Conservation (phyloP, 192 early-diverging fungal species). For the Coemansia asiatica region DNA sequence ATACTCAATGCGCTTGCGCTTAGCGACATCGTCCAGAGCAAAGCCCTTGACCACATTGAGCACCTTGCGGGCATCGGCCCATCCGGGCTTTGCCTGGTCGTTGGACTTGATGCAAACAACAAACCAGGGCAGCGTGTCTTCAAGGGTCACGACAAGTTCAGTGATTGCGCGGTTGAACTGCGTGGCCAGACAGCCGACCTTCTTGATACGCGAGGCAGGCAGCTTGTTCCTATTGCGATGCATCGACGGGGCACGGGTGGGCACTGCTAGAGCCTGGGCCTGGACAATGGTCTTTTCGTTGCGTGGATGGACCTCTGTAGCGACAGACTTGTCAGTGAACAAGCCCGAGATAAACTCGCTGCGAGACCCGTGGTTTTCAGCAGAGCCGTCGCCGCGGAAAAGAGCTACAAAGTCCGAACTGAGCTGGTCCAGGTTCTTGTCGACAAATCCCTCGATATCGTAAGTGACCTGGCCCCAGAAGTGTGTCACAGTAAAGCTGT, state of each 20-base stretch:
- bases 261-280: constrained; percentile 76
- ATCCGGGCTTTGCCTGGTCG: constrained; percentile 68
- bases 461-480: constrained; percentile 77
- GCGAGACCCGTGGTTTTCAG: constrained; percentile 62
- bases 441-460: constrained; percentile 77
- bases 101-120: constrained; percentile 77
- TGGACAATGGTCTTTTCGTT: constrained; percentile 71
- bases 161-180: constrained; percentile 66
- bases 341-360: constrained; percentile 79
- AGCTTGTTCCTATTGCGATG: constrained; percentile 55
- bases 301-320: constrained; percentile 73
- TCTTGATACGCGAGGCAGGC: constrained; percentile 59
- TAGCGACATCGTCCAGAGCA: constrained; percentile 63
- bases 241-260: constrained; percentile 68
- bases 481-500: constrained; percentile 78
- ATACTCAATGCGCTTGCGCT: constrained; percentile 65
- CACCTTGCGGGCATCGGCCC: constrained; percentile 67
- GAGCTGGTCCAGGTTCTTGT: constrained; percentile 74
- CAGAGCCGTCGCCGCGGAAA: constrained; percentile 72
- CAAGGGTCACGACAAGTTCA: constrained; percentile 76
- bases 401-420: constrained; percentile 85
- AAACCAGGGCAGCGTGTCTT: constrained; percentile 80
- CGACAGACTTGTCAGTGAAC: constrained; percentile 69
- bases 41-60: constrained; percentile 57
- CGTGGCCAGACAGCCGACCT: constrained; percentile 50